Evolutionary conservation across 139 green algal species (phyloP), one percentile per base, ranked within the genome.

Genomic region (Tetradesmus obliquus): DNA sequence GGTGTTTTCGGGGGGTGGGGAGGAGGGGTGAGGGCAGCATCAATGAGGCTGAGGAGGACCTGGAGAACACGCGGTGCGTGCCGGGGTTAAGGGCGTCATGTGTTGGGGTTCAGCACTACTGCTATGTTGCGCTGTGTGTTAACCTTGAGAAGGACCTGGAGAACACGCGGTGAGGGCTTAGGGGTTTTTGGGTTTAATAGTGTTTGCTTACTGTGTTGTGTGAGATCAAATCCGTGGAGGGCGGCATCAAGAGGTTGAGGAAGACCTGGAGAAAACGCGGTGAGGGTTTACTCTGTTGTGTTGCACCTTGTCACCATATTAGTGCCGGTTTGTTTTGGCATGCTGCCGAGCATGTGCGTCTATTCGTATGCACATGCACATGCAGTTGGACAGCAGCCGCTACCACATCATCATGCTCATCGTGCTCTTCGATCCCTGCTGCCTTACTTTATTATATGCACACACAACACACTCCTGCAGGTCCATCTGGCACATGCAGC

Each of bases 351-450:
- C n/a, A n/a, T n/a, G n/a, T n/a, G n/a, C n/a, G n/a, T n/a, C n/a
- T n/a, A n/a, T n/a, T n/a, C n/a, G n/a, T n/a, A n/a, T n/a, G n/a
- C n/a, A n/a, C n/a, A n/a, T n/a, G n/a, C 86, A 90, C 86, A 90
- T 90, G 86, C 86, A 90, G 91, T 89, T 96, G 12, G 93, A 96
- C 93, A 90, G 82, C 51, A 90, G 88, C 10, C 94, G 94, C 89
- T 95, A 96, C 88, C 91, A 94, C 90, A 95, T 96, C 93, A 96
- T 96, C 55, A 92, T 92, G 79, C 72, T 95, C 90, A 95, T 94
- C 88, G 53, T 96, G 69, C 32, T 45, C 32, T 45, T 45, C 32
- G 32, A 0, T 45, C 32, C 32, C 32, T 45, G 32, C n/a, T n/a
- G n/a, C n/a, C n/a, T n/a, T n/a, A n/a, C n/a, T n/a, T n/a, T n/a